phyloP scores from a whole-genome alignment of 73 alveolate genomes.

The Breviolum minutum region DNA sequence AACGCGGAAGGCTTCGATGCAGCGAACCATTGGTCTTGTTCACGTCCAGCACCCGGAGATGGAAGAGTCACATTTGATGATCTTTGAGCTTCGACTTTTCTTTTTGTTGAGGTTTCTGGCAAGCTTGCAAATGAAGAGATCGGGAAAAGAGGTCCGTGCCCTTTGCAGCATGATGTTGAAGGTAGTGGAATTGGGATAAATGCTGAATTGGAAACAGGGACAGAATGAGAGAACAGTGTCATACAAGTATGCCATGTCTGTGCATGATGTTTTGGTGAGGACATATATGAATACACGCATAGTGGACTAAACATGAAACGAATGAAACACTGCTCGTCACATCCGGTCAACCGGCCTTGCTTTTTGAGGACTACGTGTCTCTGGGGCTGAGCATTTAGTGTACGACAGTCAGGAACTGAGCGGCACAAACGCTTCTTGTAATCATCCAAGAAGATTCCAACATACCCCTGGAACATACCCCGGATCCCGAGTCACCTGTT shows the following conservation, averaged over 20 bases:
- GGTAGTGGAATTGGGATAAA: too few species aligned
- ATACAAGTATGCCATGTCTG: too few species aligned
- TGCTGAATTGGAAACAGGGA: too few species aligned
- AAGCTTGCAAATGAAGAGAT: constrained; percentile 91
- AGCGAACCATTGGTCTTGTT: constrained; percentile 75
- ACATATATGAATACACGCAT: too few species aligned
- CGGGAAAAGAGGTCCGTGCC: constrained; percentile 70
- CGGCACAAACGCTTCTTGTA: neutral
- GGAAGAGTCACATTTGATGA: neutral
- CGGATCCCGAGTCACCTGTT: too few species aligned
- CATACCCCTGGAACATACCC: too few species aligned
- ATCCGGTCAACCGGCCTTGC: neutral
- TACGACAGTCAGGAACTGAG: constrained; percentile 47
- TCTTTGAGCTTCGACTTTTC: neutral
- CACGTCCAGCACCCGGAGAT: constrained; percentile 2
- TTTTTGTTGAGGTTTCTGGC: constrained; percentile 37
- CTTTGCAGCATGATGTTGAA: too few species aligned
- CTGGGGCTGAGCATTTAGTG: constrained; percentile 67
- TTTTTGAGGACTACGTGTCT: constrained; percentile 55
- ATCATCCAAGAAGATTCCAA: too few species aligned
- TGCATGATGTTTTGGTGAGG: too few species aligned
- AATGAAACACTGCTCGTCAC: neutral
- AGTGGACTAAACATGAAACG: neutral
- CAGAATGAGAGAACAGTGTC: too few species aligned
- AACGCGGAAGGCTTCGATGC: constrained; percentile 89